phyloP scores from a whole-genome alignment of 257 asterid species.

The Solanum clarkiae region DNA sequence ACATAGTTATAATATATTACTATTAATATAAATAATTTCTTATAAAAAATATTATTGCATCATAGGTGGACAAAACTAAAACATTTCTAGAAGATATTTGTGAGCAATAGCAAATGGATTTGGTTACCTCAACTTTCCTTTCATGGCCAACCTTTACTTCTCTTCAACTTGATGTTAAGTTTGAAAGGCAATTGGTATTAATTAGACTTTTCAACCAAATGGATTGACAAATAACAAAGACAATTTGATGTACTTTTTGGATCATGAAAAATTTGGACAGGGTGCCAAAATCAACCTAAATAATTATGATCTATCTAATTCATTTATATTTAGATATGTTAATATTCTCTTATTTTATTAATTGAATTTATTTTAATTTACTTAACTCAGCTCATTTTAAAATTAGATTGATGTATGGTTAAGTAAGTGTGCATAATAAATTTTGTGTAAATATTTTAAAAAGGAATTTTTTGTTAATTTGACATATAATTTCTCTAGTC shows the following conservation, averaged over 20 bases:
- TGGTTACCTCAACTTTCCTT: background rate
- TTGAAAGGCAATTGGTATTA: background rate
- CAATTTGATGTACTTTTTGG: background rate
- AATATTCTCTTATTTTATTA: too few species aligned
- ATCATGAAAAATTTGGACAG: background rate
- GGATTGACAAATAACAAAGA: background rate
- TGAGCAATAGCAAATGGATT: background rate
- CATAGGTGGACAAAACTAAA: background rate
- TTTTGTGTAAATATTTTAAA: too few species aligned
- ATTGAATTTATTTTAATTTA: too few species aligned
- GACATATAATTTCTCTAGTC: too few species aligned
- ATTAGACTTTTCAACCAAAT: background rate
- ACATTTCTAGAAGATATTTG: background rate
- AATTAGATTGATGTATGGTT: too few species aligned
- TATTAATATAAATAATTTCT: fast-evolving
- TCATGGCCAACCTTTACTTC: background rate
- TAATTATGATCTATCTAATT: too few species aligned
- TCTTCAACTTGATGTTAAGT: background rate
- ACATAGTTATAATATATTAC: background rate
- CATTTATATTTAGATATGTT: too few species aligned
- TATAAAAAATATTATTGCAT: background rate
- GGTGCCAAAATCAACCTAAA: too few species aligned
- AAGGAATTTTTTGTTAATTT: too few species aligned
- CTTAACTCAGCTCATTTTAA: too few species aligned
- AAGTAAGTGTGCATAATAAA: too few species aligned